phyloP scores from a whole-genome alignment of 495 filamentous ascomycete species.

The Penicillium cosmopolitanum region DNA sequence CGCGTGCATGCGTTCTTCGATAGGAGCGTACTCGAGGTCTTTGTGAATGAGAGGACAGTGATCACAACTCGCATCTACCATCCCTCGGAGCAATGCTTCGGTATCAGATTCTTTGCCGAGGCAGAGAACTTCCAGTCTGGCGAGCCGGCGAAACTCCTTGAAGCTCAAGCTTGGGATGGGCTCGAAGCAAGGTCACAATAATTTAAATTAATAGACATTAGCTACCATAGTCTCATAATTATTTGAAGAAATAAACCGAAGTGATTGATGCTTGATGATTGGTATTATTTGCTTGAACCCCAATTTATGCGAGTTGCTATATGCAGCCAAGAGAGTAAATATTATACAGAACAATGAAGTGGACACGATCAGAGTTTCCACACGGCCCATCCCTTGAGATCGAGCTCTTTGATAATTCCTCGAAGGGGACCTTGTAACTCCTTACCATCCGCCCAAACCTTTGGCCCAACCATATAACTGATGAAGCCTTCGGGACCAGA shows the following conservation, averaged over 20 bases:
- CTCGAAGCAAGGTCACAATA: slow-evolving; percentile 18
- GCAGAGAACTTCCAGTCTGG: not conserved
- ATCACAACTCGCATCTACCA: slow-evolving; percentile 43
- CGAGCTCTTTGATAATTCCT: slow-evolving; percentile 57
- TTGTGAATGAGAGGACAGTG: slow-evolving; percentile 43
- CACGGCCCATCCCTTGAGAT: slow-evolving; percentile 59
- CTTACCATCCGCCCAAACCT: slow-evolving; percentile 68
- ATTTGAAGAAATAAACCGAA: not conserved
- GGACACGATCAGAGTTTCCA: slow-evolving; percentile 58
- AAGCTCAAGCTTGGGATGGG: slow-evolving; percentile 38
- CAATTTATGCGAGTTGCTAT: slow-evolving; percentile 27
- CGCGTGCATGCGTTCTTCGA: slow-evolving; percentile 43
- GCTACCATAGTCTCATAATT: not conserved
- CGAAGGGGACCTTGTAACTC: slow-evolving; percentile 71
- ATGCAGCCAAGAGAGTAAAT: slow-evolving; percentile 19
- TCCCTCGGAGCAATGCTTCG: slow-evolving; percentile 16
- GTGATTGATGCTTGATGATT: slow-evolving; percentile 4
- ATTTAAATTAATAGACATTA: not conserved
- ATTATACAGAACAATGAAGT: slow-evolving; percentile 27
- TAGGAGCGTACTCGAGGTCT: slow-evolving; percentile 43
- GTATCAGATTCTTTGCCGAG: slow-evolving; percentile 37
- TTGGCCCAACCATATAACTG: slow-evolving; percentile 73
- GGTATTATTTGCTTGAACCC: slow-evolving; percentile 32
- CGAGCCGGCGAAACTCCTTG: slow-evolving; percentile 22
- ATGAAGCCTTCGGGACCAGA: slow-evolving; percentile 93